Evolutionary conservation across 2,329 filamentous ascomycete species (phyloP).

Genomic region (Fusarium equiseti): DNA sequence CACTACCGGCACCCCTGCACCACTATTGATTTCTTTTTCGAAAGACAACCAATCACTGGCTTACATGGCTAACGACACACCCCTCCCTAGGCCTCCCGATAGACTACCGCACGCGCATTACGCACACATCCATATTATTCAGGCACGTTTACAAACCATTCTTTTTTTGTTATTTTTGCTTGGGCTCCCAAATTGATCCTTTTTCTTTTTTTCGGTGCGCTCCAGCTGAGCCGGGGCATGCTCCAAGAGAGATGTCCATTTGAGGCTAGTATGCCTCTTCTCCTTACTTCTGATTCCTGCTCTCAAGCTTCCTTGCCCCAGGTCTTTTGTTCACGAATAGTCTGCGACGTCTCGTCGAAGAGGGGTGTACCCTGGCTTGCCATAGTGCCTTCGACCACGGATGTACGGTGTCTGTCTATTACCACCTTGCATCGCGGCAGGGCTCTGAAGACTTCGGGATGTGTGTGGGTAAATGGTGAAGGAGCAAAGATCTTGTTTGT

Average conservation of each 20-base stretch:
- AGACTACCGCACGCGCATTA: slow-evolving; percentile 41
- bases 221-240: slow-evolving; percentile 22
- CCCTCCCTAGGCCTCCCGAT: slow-evolving; percentile 29
- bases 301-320: slow-evolving; percentile 10
- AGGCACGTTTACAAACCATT: slow-evolving; percentile 45
- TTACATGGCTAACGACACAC: slow-evolving; percentile 39
- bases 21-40: slow-evolving; percentile 38
- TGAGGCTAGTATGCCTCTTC: slow-evolving; percentile 21
- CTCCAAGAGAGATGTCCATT: slow-evolving; percentile 5
- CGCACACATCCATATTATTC: slow-evolving; percentile 39
- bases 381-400: slow-evolving; percentile 8
- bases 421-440: slow-evolving; percentile 32
- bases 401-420: slow-evolving; percentile 28
- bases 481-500: slow-evolving; percentile 16
- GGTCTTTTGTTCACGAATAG: slow-evolving; percentile 15
- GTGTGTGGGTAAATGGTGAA: slow-evolving; percentile 28
- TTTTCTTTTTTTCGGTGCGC: slow-evolving; percentile 23
- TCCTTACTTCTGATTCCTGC: slow-evolving; percentile 21
- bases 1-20: slow-evolving; percentile 49
- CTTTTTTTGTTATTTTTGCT: slow-evolving; percentile 26
- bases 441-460: slow-evolving; percentile 30
- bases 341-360: slow-evolving; percentile 19
- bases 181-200: slow-evolving; percentile 10
- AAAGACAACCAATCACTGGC: slow-evolving; percentile 41
- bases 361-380: slow-evolving; percentile 27